A percentile compares a stretch with the other conserved stretches of the same genome.
These are phyloP conservation scores for Neurospora terricola DNA, from an alignment of 495 filamentous ascomycete species.

Conservation along the genomic window DNA sequence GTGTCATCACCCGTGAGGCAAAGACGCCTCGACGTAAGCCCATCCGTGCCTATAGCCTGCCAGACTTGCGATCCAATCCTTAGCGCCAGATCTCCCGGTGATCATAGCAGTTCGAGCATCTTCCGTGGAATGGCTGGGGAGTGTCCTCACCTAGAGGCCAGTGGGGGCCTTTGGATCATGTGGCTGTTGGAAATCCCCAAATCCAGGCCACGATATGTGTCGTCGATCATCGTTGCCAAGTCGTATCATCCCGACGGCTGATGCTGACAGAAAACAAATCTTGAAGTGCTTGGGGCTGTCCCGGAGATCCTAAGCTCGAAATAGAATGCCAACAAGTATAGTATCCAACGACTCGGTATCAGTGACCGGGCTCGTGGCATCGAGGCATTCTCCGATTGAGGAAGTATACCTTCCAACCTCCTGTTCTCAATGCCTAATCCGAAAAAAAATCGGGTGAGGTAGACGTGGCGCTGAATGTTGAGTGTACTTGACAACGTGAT, in stretches of 20 bases:
- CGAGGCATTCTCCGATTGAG: background rate
- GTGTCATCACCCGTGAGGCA: background rate
- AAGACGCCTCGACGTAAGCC: background rate
- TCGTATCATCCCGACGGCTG: background rate
- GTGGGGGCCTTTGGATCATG: background rate
- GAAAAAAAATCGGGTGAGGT: background rate
- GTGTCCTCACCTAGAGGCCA: background rate
- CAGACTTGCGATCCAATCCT: background rate
- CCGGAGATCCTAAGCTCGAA: background rate
- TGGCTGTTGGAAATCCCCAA: background rate
- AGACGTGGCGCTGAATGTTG: background rate
- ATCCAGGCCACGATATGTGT: background rate
- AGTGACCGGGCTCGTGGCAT: background rate
- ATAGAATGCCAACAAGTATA: background rate
- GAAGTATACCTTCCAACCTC: background rate
- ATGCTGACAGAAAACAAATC: background rate
- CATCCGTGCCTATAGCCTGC: background rate
- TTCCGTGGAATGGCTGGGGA: background rate
- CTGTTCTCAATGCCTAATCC: background rate
- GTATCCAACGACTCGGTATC: background rate
- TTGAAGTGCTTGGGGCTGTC: background rate
- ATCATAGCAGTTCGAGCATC: background rate
- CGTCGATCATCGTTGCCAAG: background rate
- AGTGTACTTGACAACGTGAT: background rate
- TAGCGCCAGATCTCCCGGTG: background rate